A percentile compares a stretch with the other conserved stretches of the same genome.
Conservation (phyloP, 164 flowering plant genomes). For the Santalum album region DNA sequence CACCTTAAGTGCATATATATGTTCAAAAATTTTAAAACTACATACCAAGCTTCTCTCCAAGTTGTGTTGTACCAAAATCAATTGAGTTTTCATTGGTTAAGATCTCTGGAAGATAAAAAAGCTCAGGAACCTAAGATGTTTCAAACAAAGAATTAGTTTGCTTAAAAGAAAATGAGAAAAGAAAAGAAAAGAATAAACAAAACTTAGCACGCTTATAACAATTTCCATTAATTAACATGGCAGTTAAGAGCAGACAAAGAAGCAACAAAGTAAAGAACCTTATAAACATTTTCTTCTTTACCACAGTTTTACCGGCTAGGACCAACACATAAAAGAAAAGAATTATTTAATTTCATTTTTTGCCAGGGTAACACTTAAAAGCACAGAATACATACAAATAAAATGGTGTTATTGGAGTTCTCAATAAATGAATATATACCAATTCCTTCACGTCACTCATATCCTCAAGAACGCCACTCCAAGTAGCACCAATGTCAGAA, state of each 20-base stretch:
- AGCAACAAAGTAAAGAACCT: too few relatives aligned
- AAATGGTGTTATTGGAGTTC: too few relatives aligned
- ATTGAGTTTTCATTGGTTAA: constrained; percentile 78
- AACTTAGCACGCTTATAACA: background rate
- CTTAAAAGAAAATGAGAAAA: background rate
- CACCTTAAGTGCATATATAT: too few relatives aligned
- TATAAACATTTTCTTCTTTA: too few relatives aligned
- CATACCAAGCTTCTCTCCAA: constrained; percentile 88
- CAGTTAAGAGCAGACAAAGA: background rate
- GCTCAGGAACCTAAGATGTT: constrained; percentile 78
- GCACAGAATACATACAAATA: too few relatives aligned
- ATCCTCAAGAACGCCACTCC: constrained; percentile 95
- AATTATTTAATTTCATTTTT: too few relatives aligned
- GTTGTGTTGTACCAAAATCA: constrained; percentile 95
- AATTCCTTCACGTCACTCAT: constrained; percentile 99
- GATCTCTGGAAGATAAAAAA: constrained; percentile 90
- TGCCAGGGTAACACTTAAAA: too few relatives aligned
- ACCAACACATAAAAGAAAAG: background rate
- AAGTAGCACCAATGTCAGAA: constrained; percentile 79
- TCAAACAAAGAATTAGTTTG: background rate
- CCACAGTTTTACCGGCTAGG: background rate
- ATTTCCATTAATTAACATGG: background rate
- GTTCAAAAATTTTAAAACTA: too few relatives aligned
- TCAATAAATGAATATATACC: constrained; percentile 32
- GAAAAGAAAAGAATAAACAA: too few relatives aligned